Evolutionary conservation across 371 early-diverging fungal genomes (phyloP).

Genomic region (Mortierella sp.): DNA sequence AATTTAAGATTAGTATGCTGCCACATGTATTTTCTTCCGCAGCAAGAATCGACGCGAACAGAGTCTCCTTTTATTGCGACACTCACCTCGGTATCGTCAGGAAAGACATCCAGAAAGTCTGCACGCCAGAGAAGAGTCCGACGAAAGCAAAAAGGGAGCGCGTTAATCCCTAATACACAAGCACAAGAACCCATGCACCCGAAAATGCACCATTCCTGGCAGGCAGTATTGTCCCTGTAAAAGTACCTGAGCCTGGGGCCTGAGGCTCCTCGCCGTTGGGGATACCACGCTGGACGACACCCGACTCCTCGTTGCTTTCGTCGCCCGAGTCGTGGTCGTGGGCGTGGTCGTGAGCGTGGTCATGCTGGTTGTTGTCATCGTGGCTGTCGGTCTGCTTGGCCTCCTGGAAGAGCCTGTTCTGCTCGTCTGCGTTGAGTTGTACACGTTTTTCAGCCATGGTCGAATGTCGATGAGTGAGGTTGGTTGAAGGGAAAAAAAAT

Average conservation of each 20-base stretch:
- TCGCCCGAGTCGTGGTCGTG: constrained; percentile 34
- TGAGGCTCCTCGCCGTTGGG: constrained; percentile 43
- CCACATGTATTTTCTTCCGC: not conserved
- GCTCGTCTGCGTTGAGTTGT: constrained; percentile 50
- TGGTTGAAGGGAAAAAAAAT: not conserved
- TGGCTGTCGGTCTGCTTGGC: too few species aligned
- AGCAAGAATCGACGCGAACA: too few species aligned
- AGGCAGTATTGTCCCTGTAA: constrained; percentile 13
- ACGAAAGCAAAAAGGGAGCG: not conserved
- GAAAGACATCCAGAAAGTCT: constrained; percentile 64
- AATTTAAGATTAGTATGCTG: not conserved
- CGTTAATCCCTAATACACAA: not conserved
- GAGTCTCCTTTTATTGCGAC: not conserved
- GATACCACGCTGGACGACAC: constrained; percentile 51
- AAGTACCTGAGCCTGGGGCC: constrained; percentile 19
- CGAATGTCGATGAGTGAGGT: not conserved
- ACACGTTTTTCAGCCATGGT: constrained; percentile 46
- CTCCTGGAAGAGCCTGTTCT: constrained; percentile 52
- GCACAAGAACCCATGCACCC: not conserved
- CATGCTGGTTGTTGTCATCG: constrained; percentile 13
- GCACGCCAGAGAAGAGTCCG: not conserved
- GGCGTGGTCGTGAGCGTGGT: constrained; percentile 1
- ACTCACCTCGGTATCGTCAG: constrained; percentile 63
- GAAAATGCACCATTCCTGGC: not conserved
- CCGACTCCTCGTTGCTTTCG: constrained; percentile 44